Conservation (phyloP, 1,284 basidiomycete genomes). For the Kwoniella shivajii region DNA sequence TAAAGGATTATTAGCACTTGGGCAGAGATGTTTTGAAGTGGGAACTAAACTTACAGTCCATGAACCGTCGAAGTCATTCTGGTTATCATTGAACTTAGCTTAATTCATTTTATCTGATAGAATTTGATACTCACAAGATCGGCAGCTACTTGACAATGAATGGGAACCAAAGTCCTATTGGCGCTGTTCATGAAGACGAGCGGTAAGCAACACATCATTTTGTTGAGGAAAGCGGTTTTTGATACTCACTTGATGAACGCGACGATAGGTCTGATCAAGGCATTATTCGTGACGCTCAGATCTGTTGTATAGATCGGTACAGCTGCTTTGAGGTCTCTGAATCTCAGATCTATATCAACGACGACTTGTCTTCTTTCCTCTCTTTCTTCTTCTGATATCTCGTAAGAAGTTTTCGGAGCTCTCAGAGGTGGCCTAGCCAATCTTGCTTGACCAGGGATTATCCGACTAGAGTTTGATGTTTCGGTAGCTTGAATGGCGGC, state of each 20-base stretch:
- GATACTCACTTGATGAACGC: slow-evolving; percentile 90
- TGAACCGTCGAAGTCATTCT: slow-evolving; percentile 41
- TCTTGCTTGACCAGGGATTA: slow-evolving; percentile 84
- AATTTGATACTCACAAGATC: slow-evolving; percentile 64
- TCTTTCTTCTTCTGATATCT: slow-evolving; percentile 10
- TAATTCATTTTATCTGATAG: neutral
- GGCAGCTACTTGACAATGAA: slow-evolving; percentile 81
- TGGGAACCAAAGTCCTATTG: slow-evolving; percentile 87
- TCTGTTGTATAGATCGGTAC: slow-evolving; percentile 88
- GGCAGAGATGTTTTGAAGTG: too few species aligned
- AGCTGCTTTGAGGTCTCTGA: slow-evolving; percentile 93
- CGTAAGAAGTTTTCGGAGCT: slow-evolving; percentile 61
- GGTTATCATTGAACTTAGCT: neutral
- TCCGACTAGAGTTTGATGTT: slow-evolving; percentile 49
- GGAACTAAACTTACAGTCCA: slow-evolving; percentile 61
- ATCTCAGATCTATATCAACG: slow-evolving; percentile 92
- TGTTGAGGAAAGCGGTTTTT: neutral
- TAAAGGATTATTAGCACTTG: too few species aligned
- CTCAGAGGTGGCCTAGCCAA: slow-evolving; percentile 83
- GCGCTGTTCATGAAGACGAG: slow-evolving; percentile 59
- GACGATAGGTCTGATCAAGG: slow-evolving; percentile 94
- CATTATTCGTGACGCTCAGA: slow-evolving; percentile 88
- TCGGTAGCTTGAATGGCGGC: slow-evolving; percentile 55
- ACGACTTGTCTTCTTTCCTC: slow-evolving; percentile 55
- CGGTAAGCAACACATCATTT: neutral